Conservation (phyloP, 768 basidiomycete genomes). For the Kwoniella sp. region DNA sequence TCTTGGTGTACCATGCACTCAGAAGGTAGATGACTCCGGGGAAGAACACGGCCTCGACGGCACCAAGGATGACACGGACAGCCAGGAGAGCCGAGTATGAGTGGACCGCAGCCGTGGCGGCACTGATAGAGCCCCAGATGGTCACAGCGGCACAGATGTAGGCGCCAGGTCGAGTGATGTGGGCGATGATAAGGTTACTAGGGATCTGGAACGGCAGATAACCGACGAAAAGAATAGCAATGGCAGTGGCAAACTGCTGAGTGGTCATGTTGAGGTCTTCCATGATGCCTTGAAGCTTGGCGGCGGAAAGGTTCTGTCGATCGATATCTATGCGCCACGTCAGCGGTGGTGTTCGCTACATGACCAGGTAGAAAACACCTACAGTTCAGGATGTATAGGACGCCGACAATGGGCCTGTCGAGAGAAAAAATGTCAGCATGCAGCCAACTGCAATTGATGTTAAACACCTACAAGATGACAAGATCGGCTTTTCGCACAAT, state of each 20-base stretch:
- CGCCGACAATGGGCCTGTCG: constrained; percentile 37
- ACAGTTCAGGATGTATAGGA: constrained; percentile 44
- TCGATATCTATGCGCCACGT: constrained; percentile 32
- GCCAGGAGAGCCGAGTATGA: constrained; percentile 29
- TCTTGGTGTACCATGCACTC: constrained; percentile 41
- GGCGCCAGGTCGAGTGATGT: constrained; percentile 35
- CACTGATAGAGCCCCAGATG: constrained; percentile 39
- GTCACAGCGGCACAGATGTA: constrained; percentile 33
- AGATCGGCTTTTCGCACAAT: constrained; percentile 43
- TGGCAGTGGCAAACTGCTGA: constrained; percentile 30
- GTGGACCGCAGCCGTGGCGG: constrained; percentile 36
- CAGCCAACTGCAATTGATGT: too few species aligned
- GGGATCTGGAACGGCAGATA: constrained; percentile 39
- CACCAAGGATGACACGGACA: constrained; percentile 35
- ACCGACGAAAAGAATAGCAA: constrained; percentile 43
- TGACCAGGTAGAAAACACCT: too few species aligned
- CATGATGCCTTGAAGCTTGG: constrained; percentile 48
- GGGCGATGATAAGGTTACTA: constrained; percentile 42
- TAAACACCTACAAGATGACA: constrained; percentile 31
- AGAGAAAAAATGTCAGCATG: too few species aligned
- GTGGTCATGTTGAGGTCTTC: constrained; percentile 42
- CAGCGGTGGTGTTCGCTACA: too few species aligned
- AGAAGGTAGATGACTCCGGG: constrained; percentile 49
- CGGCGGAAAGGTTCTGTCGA: constrained; percentile 45
- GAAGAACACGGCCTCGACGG: constrained; percentile 40